Conservation (phyloP, 441 rosid species). For the Aleurites moluccanus region DNA sequence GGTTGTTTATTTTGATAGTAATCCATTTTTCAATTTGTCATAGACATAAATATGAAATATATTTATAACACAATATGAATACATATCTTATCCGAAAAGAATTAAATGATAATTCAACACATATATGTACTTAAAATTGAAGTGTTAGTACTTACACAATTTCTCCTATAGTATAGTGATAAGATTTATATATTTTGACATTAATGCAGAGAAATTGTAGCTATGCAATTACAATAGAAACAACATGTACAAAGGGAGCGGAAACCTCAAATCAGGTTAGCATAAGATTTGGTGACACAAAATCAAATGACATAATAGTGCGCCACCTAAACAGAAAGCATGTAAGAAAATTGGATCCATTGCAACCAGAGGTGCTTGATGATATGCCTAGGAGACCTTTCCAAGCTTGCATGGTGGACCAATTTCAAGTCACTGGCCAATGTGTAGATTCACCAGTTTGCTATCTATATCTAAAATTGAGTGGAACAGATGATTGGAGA, state of each 20-base stretch:
- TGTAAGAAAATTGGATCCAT: constrained; percentile 38
- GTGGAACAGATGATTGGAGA: constrained; percentile 51
- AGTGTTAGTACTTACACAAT: no score
- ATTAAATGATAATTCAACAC: no score
- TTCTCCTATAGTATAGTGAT: no score
- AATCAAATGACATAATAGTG: constrained; percentile 42
- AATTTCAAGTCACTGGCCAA: constrained; percentile 37
- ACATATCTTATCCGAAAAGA: no score
- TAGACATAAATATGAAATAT: no score
- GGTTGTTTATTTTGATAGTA: no score
- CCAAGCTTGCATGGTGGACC: constrained; percentile 46
- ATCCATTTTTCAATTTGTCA: no score
- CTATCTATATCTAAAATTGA: constrained; percentile 44
- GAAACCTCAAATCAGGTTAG: constrained; percentile 42
- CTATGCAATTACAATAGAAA: constrained; percentile 46
- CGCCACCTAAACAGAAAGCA: constrained; percentile 42
- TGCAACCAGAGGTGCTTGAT: constrained; percentile 40
- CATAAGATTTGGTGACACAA: constrained; percentile 50
- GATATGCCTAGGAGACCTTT: constrained; percentile 41
- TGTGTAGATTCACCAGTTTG: constrained; percentile 49
- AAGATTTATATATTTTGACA: no score
- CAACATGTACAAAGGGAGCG: constrained; percentile 48
- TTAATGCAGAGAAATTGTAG: constrained; percentile 37
- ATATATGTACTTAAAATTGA: no score
- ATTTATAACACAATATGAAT: no score